A percentile compares a stretch with the other conserved stretches of the same genome.
Evolutionary conservation across 1,284 basidiomycete species (phyloP).

Genomic region (Trichosporon sp.): DNA sequence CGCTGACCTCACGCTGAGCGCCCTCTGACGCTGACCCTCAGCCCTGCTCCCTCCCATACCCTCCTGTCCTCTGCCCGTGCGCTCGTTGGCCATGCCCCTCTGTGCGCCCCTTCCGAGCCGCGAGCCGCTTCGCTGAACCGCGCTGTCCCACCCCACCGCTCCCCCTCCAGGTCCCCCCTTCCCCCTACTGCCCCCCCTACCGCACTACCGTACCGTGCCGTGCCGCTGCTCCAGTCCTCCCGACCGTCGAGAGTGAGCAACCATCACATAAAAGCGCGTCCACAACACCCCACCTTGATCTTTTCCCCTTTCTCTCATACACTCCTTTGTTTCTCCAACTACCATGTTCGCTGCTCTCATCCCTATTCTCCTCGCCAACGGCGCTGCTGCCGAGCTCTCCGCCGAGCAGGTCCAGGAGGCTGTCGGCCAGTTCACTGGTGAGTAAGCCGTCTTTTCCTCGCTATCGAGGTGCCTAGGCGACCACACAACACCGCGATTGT

Average conservation of each 20-base stretch:
- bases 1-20: conserved; percentile 7
- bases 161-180: background rate
- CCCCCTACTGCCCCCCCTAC: background rate
- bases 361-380: conserved; percentile 24
- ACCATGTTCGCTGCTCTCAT: conserved; percentile 29
- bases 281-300: background rate
- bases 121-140: background rate
- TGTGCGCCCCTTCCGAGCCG: conserved; percentile 8
- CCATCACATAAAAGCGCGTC: conserved; percentile 15
- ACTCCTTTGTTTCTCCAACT: background rate
- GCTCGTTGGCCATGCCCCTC: background rate
- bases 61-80: background rate
- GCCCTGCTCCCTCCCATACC: background rate
- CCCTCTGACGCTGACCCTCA: background rate
- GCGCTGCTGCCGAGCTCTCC: conserved; percentile 23
- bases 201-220: conserved; percentile 7
- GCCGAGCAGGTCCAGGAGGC: conserved; percentile 14
- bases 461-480: background rate
- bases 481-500: background rate
- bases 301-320: conserved; percentile 4
- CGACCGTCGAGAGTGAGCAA: background rate
- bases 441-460: background rate
- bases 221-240: background rate
- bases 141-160: conserved; percentile 7
- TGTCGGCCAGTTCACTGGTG: conserved; percentile 12